Base-by-base conservation (phyloP, 176 grass and related monocot genomes). In the Juncus effusus region DNA sequence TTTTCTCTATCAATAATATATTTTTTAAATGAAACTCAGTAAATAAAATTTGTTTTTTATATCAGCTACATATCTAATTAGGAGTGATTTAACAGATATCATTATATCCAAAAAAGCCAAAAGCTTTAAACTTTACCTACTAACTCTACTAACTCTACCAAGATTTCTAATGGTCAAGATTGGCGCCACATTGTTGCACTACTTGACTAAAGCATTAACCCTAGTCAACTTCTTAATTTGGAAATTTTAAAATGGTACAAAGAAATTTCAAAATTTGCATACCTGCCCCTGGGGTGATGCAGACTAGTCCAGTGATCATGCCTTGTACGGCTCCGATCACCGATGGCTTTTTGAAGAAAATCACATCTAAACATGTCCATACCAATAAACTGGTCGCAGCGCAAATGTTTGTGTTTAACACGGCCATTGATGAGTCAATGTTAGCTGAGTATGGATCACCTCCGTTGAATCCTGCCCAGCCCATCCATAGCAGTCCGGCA, bases 341-440 rank as follows among this genome's bases (percentile, higher is more conserved):
- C 16, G 90, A 95, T 0, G 90, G 90, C 42, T 95, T 95, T 83
- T 90, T 86, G 90, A 95, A 95, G 86, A 83, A 90, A 58, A 86
- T 81, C 77, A 90, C 83, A 54, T 90, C 90, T 39, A 95, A 86
- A 82, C 83, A 95, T 3, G 90, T 95, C 90, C 90, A 95, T 12
- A 95, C 90, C 1, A 95, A 73, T 45, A 95, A 81, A 63, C 86
- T 90, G 51, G 83, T 95, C 2, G 90, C 86, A 1, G 90, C 86
- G 62, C 90, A 95, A 62, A 95, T 90, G 78, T 95, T 90, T 51
- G 86, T 96, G 84, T 90, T 96, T 44, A 96, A 72, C 47, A 96
- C 91, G 14, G 91, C 91, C 19, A 96, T 12, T 3, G 91, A 96
- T 0, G 91, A 85, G 49, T 85, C 87, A 14, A 88, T 47, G 81